These are phyloP conservation scores for Talaromyces rugulosus DNA, from an alignment of 2,329 filamentous ascomycete genomes.

Conservation along the genomic window DNA sequence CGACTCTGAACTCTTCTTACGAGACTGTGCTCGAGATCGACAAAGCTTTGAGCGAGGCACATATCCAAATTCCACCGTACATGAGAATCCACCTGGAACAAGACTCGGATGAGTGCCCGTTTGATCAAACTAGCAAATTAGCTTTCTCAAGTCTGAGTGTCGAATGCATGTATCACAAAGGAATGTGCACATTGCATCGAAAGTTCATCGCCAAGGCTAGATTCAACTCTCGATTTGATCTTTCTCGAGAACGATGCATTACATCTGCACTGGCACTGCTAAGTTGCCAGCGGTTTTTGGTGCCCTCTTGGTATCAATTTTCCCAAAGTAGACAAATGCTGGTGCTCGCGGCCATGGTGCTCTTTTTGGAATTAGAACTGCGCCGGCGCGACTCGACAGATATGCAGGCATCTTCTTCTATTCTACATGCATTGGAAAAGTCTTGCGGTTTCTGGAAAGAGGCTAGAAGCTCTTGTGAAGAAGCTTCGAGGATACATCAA, in stretches of 20 bases:
- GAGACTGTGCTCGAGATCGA: conserved; percentile 62
- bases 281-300: conserved; percentile 4
- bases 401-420: background rate
- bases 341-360: conserved; percentile 8
- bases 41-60: conserved; percentile 51
- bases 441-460: conserved; percentile 8
- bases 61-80: conserved; percentile 70
- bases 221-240: conserved; percentile 73
- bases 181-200: conserved; percentile 83
- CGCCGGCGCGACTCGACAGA: conserved; percentile 3
- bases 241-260: conserved; percentile 81
- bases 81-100: conserved; percentile 4
- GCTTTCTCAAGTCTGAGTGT: conserved; percentile 3
- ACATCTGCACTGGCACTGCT: conserved; percentile 53
- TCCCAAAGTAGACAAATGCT: conserved; percentile 3
- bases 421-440: conserved; percentile 7
- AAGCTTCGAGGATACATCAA: conserved; percentile 4
- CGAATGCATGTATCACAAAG: conserved; percentile 68
- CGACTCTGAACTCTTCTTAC: conserved; percentile 44
- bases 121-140: background rate
- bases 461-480: conserved; percentile 3
- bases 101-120: background rate
- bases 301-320: conserved; percentile 7
- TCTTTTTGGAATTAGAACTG: conserved; percentile 10
- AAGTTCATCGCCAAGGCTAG: conserved; percentile 75